A percentile compares a stretch with the other conserved stretches of the same genome.
Conservation (phyloP, 2,329 filamentous ascomycete genomes). For the Aspergillus awamori region DNA sequence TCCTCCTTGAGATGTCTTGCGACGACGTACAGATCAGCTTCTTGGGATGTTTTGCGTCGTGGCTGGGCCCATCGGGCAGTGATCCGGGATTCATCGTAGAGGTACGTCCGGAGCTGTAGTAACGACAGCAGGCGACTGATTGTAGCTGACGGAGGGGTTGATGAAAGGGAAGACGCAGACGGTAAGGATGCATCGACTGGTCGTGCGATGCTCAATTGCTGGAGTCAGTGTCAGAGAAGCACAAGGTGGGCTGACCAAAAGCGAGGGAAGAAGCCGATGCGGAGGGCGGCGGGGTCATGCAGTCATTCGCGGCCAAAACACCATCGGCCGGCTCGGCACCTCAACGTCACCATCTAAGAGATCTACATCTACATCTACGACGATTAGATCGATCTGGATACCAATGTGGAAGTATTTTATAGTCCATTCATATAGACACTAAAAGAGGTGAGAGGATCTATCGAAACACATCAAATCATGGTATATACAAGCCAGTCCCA, state of each 20-base stretch:
- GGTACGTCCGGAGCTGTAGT: not conserved
- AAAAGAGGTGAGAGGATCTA: conserved; percentile 21
- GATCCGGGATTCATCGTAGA: not conserved
- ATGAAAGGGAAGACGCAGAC: not conserved
- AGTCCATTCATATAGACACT: conserved; percentile 4
- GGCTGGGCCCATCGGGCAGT: not conserved
- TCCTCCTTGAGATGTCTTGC: not conserved
- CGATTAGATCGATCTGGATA: not conserved
- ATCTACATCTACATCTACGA: not conserved
- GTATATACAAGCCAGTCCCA: conserved; percentile 9
- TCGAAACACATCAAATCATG: conserved; percentile 13
- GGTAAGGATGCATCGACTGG: not conserved
- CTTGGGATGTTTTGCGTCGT: conserved; percentile 37
- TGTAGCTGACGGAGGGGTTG: not conserved
- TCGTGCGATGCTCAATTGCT: not conserved
- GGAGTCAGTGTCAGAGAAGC: not conserved
- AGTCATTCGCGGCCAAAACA: no score
- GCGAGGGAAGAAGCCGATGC: not conserved
- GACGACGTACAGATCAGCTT: conserved; percentile 44
- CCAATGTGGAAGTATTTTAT: not conserved
- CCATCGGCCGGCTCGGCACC: not conserved
- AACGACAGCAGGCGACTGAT: not conserved
- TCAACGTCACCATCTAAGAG: not conserved
- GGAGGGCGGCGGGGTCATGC: not conserved
- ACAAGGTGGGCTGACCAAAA: not conserved